These are phyloP conservation scores for Populus trichocarpa DNA, from an alignment of 441 rosid genomes.

Conservation along the genomic window DNA sequence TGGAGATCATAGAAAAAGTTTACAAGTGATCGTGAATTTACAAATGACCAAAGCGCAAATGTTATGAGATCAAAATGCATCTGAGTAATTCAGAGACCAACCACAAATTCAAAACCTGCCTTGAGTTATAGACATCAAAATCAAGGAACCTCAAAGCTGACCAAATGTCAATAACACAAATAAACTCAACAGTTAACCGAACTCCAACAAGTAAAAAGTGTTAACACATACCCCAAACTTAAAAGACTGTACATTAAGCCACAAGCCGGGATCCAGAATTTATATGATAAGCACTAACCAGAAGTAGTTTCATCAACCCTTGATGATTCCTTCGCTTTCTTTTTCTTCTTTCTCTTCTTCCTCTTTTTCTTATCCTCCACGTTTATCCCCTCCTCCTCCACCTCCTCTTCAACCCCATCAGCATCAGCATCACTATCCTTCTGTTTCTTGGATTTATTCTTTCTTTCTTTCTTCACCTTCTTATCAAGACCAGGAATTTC, in stretches of 20 bases:
- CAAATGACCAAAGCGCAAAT: no score
- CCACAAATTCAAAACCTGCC: no score
- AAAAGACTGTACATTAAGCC: background rate
- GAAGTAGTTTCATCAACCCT: constrained; percentile 29
- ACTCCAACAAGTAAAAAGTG: no score
- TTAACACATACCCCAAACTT: background rate
- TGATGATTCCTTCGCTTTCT: constrained; percentile 31
- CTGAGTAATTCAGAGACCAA: no score
- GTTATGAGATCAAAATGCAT: no score
- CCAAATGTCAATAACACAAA: no score
- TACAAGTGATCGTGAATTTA: no score
- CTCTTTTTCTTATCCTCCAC: background rate
- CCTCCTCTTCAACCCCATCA: constrained; percentile 28
- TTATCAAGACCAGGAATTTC: constrained; percentile 34
- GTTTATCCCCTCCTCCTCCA: constrained; percentile 16
- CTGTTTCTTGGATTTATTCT: constrained; percentile 27
- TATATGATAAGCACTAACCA: constrained; percentile 42
- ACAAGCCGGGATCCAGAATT: constrained; percentile 1
- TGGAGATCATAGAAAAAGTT: no score
- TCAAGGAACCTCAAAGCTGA: no score
- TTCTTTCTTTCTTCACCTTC: constrained; percentile 25
- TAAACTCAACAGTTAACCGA: no score
- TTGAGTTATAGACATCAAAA: no score
- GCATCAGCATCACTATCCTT: constrained; percentile 24
- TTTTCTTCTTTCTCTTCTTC: constrained; percentile 31